Evolutionary conservation across 1,139 yeast genomes (phyloP), one percentile per base, ranked within the genome.

Genomic region (Pichia sp.): DNA sequence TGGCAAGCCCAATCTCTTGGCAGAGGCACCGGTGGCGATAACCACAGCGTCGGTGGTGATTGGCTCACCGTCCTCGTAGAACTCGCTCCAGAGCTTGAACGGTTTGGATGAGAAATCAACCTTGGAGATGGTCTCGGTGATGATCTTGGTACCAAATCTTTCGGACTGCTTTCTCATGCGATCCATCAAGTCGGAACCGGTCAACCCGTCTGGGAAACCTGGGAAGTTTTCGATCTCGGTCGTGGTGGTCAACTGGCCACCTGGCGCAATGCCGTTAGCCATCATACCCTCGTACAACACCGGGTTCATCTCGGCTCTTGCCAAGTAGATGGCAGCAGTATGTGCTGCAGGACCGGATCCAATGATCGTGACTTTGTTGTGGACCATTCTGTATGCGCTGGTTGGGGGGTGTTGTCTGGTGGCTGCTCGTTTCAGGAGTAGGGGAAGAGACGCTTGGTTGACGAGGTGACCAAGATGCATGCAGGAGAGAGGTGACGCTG

Each of bases 261-360:
- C 99, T 34, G 99, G 97, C 51, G 99, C 99, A 64, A 92, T 82
- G 61, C 98, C 99, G 72, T 93, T 93, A 61, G 99, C 99, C 71
- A 93, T 76, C 86, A 93, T 78, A 66, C 99, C 99, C 75, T 93
- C 99, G 74, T 89, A 93, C 65, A 93, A 73, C 42, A 90, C 85
- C 41, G 99, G 97, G 74, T 87, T 85, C 70, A 90, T 84, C 77
- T 93, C 99, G 43, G 99, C 99, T 73, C 99, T 85, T 36, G 98
- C 85, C 58, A 93, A 79, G 74, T 93, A 93, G 72, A 93, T 89
- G 64, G 99, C 99, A 52, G 99, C 99, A 49, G 99, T 93, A 78
- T 93, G 97, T 55, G 98, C 99, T 59, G 99, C 99, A 54, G 99
- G 99, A 64, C 99, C 99, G 52, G 98, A 92, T 50, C 98, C 98